Conservation (phyloP, 164 flowering plant species). For the Echeveria elegans region DNA sequence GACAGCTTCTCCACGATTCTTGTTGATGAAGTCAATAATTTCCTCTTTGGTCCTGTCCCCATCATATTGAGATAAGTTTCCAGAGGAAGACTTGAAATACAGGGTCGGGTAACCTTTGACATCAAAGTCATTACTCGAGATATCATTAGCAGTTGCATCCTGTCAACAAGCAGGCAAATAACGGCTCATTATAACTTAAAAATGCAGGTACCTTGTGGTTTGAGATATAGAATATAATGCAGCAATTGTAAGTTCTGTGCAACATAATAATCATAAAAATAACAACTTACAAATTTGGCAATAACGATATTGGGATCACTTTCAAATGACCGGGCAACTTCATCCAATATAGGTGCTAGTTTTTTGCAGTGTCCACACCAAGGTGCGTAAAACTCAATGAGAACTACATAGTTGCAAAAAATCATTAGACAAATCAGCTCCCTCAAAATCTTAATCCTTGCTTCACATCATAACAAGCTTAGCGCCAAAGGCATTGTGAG, state of each 20-base stretch:
- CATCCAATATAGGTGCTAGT: slow-evolving; percentile 87
- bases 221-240: background rate
- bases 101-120: slow-evolving; percentile 81
- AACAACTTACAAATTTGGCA: slow-evolving; percentile 71
- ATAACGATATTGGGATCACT: slow-evolving; percentile 58
- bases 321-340: slow-evolving; percentile 73
- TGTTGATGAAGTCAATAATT: slow-evolving; percentile 54
- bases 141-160: slow-evolving; percentile 93
- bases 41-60: slow-evolving; percentile 67
- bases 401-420: slow-evolving; percentile 32
- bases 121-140: slow-evolving; percentile 44
- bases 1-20: slow-evolving; percentile 36
- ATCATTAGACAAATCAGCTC: background rate
- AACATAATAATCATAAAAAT: background rate
- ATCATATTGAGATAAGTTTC: slow-evolving; percentile 46
- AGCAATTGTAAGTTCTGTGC: background rate
- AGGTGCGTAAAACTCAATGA: slow-evolving; percentile 92
- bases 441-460: background rate
- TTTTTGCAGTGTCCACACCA: slow-evolving; percentile 98
- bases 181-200: too few species aligned
- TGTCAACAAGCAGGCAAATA: slow-evolving; percentile 18
- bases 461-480: background rate
- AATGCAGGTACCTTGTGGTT: background rate
- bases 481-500: background rate
- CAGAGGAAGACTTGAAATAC: slow-evolving; percentile 63